Base-by-base conservation (phyloP, 1,284 basidiomycete genomes). In the Neonothopanus nambi region DNA sequence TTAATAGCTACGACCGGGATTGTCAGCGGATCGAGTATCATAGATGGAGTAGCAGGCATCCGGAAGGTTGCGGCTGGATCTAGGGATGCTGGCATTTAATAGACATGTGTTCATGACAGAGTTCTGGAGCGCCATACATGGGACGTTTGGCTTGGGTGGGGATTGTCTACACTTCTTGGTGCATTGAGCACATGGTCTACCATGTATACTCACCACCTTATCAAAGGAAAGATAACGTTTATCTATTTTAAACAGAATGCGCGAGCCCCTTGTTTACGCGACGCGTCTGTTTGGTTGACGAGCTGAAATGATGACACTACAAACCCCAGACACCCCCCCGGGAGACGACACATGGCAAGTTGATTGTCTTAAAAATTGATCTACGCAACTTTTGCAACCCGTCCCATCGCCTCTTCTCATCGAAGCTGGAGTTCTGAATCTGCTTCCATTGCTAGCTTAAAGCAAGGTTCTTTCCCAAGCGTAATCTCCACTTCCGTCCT, bases 1-100 rank as follows among this genome's bases (percentile, higher is more conserved):
- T 70, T 96, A 61, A 86, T 97, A 56, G 92, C 91, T 8, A 95
- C 94, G 1, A 95, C 94, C 24, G 87, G 90, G 1, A 91, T 95
- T 40, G 78, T 95, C 57, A 95, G 81, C 63, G 94, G 93, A 35
- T 73, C 76, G 41, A 84, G 79, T 63, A 74, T 92, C 56, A 75
- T 92, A 53, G 85, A 90, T 63, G 78, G 85, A 60, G 78, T 90
- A 56, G 78, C 79, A 53, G 82, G 80, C 45, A 69, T 76, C 48
- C 73, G 70, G 41, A 70, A 67, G 51, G 53, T 65, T 24, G 57
- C 63, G 54, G 68, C 61, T 26, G 46, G 52, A 57, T 59, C 69
- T 21, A 77, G 72, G 56, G 68, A 68, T 59, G 65, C 66, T 60
- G 65, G 63, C 36, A 62, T 68, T 48, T 55, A 53, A 47, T 20